phyloP scores from a whole-genome alignment of 2,329 filamentous ascomycete species.

The Alternaria ventricosa region DNA sequence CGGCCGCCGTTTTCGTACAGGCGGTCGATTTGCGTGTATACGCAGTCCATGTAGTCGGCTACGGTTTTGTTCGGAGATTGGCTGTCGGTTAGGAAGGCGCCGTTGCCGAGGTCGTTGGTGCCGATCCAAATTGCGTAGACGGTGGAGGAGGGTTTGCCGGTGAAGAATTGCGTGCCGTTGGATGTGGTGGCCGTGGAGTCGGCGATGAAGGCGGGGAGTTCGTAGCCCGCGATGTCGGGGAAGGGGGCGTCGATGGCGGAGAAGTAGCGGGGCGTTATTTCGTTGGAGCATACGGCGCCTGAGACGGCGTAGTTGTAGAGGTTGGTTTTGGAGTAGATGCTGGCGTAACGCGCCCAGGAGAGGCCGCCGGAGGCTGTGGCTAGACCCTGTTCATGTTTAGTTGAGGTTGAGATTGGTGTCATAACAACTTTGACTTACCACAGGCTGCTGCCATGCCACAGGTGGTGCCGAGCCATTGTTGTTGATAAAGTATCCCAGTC shows the following conservation, averaged over 20 bases:
- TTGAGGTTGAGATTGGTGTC: too few species aligned
- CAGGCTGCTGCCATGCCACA: constrained; percentile 61
- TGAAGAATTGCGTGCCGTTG: constrained; percentile 53
- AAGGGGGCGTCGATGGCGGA: constrained; percentile 60
- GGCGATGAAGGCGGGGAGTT: constrained; percentile 56
- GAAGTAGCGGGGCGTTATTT: constrained; percentile 65
- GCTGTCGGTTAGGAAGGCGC: constrained; percentile 70
- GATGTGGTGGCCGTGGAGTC: constrained; percentile 46
- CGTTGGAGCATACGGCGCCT: constrained; percentile 75
- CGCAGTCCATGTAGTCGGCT: constrained; percentile 70
- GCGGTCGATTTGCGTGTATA: constrained; percentile 67
- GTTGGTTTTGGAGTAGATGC: constrained; percentile 62
- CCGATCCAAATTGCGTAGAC: constrained; percentile 82
- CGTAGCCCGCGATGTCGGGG: constrained; percentile 61
- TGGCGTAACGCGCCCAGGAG: constrained; percentile 72
- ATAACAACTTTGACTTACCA: constrained; percentile 39
- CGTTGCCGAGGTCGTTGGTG: constrained; percentile 76
- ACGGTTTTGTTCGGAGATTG: constrained; percentile 67
- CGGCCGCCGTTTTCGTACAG: constrained; percentile 72
- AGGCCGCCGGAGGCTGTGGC: constrained; percentile 69
- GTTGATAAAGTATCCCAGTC: constrained; percentile 67
- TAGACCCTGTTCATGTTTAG: too few species aligned
- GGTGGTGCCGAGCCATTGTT: constrained; percentile 67
- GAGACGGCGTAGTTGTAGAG: constrained; percentile 73
- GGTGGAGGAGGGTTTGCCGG: constrained; percentile 62